Base-by-base conservation (phyloP, 2,329 filamentous ascomycete genomes). In the Daldinia eschscholtzii region DNA sequence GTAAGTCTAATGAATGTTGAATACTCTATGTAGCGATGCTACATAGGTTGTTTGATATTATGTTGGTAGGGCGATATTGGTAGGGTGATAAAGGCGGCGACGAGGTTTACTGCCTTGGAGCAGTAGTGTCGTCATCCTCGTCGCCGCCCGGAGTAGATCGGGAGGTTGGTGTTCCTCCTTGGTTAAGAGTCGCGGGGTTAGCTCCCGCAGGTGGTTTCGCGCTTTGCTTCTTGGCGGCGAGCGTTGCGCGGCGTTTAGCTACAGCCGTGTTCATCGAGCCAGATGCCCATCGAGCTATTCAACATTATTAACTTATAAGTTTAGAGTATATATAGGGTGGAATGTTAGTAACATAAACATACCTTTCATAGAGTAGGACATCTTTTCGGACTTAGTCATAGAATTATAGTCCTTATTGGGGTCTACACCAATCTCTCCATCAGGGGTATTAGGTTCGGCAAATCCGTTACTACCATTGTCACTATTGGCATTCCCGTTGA, bases 281-380 rank as follows among this genome's bases (percentile, higher is more conserved):
- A 33, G 86, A 87, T 53, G 85, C 84, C 87, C 87, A 89, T 65
- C 87, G 86, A 68, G 84, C 86, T 88, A 70, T 10, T 44, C 55
- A 39, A n/a, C n/a, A 20, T 59, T 59, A 59, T 26, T 23, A 59
- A 15, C 18, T 20, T 26, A 26, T 28, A 3, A 15, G 30, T 37
- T 15, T 12, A n/a, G 9, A 48, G 1, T 20, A 39, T 30, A 15
- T 26, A 48, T 39, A n/a, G 10, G 44, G 26, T 52, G 7, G 15
- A 9, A 3, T 33, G 26, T 6, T 26, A n/a, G 20, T 35, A 9
- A 9, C 13, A 28, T 6, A 15, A n/a, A 78, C 84, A 80, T 81
- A 89, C 87, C 86, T 81, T 88, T 88, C 87, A 89, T 89, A 2
- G 87, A 89, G 18, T 83, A 84, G n/a, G 85, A 88, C 87, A 89